Evolutionary conservation across 805 yeast genomes (phyloP), one percentile per base, ranked within the genome.

Genomic region (Priceomyces haplophilus): DNA sequence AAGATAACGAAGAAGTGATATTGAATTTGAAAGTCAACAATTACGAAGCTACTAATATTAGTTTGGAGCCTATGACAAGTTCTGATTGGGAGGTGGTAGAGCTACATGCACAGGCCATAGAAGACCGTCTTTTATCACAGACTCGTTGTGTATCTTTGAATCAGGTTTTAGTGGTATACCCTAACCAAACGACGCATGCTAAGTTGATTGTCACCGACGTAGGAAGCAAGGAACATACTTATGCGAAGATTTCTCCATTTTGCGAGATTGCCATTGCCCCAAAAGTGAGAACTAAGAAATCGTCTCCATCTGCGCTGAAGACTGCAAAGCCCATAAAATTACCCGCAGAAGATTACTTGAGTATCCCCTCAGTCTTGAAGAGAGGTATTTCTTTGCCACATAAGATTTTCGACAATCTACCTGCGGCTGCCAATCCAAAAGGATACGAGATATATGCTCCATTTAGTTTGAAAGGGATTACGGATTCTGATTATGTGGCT

Each of bases 51-150:
- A 67, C 72, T 4, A 78, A 80, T 3, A 81, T 90, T 2, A 81
- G 78, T 53, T 72, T 91, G 34, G 96, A 87, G 54, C 98, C 98
- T 0, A 63, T 76, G 15, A 73, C 87, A 0, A 61, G 82, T 1
- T 74, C 83, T 4, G 99, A 91, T 57, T 91, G 97, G 97, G 97
- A 90, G 50, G 67, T 87, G 20, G 85, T 89, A 2, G 96, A 90
- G 56, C 62, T 85, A 2, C 86, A 91, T 60, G 91, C 96, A 2
- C 80, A 76, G 21, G 77, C 73, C 33, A 74, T 91, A 19, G 97
- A 91, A 56, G 78, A 80, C 36, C 78, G 78, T 48, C 73, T 90
- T 52, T 65, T 91, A 27, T 79, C 82, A 42, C 97, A 91, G 58
- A 81, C 95, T 1, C 70, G 97, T 45, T 84, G 90, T 38, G 85